Evolutionary conservation across 768 basidiomycete genomes (phyloP).

Genomic region (Agrocybe praecox): DNA sequence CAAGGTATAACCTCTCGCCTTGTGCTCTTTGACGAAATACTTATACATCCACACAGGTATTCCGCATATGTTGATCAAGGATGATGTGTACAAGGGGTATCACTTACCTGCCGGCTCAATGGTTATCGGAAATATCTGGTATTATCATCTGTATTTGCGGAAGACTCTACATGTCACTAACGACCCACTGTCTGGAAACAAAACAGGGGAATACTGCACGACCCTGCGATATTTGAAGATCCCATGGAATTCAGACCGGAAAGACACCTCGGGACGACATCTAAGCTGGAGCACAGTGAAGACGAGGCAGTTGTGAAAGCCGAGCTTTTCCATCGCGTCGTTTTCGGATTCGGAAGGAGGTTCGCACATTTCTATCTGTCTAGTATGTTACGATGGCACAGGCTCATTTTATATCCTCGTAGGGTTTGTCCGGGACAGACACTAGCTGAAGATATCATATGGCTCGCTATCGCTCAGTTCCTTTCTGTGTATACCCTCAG

Average conservation of each 20-base stretch:
- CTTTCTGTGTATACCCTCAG: background rate
- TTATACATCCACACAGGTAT: constrained; percentile 2
- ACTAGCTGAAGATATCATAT: constrained; percentile 16
- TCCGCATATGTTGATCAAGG: constrained; percentile 8
- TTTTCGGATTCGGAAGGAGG: constrained; percentile 5
- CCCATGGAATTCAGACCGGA: constrained; percentile 15
- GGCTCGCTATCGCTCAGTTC: constrained; percentile 9
- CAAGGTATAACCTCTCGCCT: background rate
- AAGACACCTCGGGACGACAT: constrained; percentile 4
- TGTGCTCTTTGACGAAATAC: too few relatives aligned
- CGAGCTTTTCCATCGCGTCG: background rate
- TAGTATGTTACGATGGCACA: background rate
- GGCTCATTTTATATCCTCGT: background rate
- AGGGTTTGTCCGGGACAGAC: constrained; percentile 19
- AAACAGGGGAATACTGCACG: constrained; percentile 13
- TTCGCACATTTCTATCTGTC: background rate
- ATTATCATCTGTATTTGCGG: too few relatives aligned
- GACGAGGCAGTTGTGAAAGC: background rate
- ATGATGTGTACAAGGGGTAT: constrained; percentile 21
- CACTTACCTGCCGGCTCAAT: constrained; percentile 37
- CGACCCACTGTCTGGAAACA: too few relatives aligned
- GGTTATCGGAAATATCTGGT: constrained; percentile 37
- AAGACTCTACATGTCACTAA: too few relatives aligned
- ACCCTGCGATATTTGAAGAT: constrained; percentile 1
- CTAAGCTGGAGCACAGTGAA: background rate